Evolutionary conservation across 352 stramenopile genomes (phyloP), one percentile per base, ranked within the genome.

Genomic region (Pythium folliculosum): DNA sequence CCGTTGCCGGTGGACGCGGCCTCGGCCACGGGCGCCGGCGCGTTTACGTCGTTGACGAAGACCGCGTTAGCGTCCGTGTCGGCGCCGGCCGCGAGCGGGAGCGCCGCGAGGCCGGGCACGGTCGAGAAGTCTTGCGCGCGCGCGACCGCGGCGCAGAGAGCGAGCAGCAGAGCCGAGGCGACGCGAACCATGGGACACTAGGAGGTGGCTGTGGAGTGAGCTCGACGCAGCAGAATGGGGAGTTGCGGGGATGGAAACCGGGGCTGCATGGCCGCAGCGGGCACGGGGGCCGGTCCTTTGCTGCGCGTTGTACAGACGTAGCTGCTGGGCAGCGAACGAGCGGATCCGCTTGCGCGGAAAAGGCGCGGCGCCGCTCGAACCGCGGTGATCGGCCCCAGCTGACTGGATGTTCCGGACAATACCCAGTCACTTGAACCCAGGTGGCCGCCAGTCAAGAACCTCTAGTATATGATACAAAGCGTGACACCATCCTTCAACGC

Each of bases 1-100:
- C 67, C 67, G 43, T 73, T 73, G 47, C 30, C 35, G n/a, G 17
- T 35, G 10, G 49, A 23, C 12, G 49, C 45, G 1, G 37, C 13
- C n/a, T n/a, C n/a, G n/a, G 35, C 35, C 35, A 40, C 40, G 13
- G 50, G 30, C 9, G n/a, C 32, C 7, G 23, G 38, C 3, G 38
- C 14, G 54, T 73, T 68, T 2, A 52, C 60, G 47, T 73, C 60
- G 60, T 73, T 73, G 22, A 68, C 55, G 62, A 69, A 69, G 27
- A 60, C 22, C 3, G 53, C 48, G 30, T 72, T 56, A 14, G 58
- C 38, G 30, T 72, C 47, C 27, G 58, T 17, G 22, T 25, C 21
- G 47, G 55, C 37, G 19, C 58, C 53, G 27, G n/a, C 40, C 12
- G 61, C 40, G 8, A 32, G 30, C 6, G 40, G 43, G 21, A 56